Base-by-base conservation (phyloP, 2,329 filamentous ascomycete genomes). In the Calonectria ilicicola region DNA sequence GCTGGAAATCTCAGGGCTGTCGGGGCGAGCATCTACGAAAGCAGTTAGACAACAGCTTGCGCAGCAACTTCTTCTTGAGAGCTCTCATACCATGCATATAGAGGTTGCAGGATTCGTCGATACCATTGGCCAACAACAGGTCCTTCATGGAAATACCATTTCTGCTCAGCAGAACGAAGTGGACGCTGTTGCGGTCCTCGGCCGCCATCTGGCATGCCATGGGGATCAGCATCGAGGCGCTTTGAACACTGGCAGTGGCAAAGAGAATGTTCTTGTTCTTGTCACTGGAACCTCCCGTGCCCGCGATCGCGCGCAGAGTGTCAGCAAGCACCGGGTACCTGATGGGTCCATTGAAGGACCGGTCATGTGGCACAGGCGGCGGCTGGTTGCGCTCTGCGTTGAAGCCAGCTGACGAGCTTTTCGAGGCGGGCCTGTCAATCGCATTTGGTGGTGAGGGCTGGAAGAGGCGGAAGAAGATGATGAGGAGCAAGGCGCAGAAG, bases 191-290 rank as follows among this genome's bases (percentile, higher is more conserved):
- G 71, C 89, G 87, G 69, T 90, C 88, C 82, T 92, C 89, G 26
- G 83, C 83, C 8, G 92, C 92, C 96, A 98, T 98, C 78, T 94
- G 91, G 83, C 97, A 98, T 7, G 96, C 95, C 80, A 98, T 87
- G 0, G 95, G 95, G 38, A 98, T 85, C 66, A 98, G 82, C 38
- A 90, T 89, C 0, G 94, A 89, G 19, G 92, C 91, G 80, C 94
- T 97, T 81, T 90, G 90, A 64, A 97, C 84, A 73, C 89, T 95
- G 0, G 94, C 92, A 4, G 94, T 92, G 5, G 92, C 93, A 81
- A 98, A 98, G 3, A 98, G 83, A 19, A 98, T 89, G 79, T 95
- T 95, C 64, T 89, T 89, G 79, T 94, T 94, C 44, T 84, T 81
- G 38, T 81, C 74, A 66, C 85, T 85, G 62, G 84, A 83, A 5